A percentile compares a stretch with the other conserved stretches of the same genome.
Evolutionary conservation across 257 asterid species (phyloP).

Genomic region (Lavandula angustifolia): DNA sequence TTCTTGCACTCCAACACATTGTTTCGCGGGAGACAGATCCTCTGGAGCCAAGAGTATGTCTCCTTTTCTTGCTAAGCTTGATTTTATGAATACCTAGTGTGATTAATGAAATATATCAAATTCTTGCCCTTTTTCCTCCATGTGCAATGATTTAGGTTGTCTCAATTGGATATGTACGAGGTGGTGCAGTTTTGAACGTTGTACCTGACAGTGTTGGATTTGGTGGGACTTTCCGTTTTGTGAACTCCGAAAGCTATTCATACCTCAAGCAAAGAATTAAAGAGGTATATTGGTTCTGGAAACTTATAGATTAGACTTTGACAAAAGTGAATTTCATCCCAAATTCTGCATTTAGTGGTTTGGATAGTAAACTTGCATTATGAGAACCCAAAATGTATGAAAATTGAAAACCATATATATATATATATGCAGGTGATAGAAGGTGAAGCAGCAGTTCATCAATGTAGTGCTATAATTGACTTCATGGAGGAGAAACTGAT

Average conservation of each 20-base stretch:
- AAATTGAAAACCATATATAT: neutral
- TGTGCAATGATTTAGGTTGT: constrained; percentile 49
- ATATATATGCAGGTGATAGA: constrained; percentile 54
- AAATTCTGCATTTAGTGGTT: neutral
- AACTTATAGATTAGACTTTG: no score
- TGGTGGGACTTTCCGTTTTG: constrained; percentile 84
- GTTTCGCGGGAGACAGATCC: constrained; percentile 92
- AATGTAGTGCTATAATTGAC: constrained; percentile 58
- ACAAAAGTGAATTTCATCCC: neutral
- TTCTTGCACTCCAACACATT: constrained; percentile 79
- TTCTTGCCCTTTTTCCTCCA: neutral
- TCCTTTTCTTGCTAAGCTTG: no score
- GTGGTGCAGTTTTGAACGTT: constrained; percentile 66
- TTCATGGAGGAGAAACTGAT: constrained; percentile 52
- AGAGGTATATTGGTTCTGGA: constrained; percentile 52
- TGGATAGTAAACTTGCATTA: neutral
- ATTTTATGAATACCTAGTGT: neutral
- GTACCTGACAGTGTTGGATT: constrained; percentile 70
- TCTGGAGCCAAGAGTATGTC: constrained; percentile 63
- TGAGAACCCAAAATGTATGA: neutral
- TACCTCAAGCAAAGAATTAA: constrained; percentile 65
- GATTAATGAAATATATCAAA: neutral
- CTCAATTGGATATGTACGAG: constrained; percentile 63
- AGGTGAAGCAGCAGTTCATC: constrained; percentile 71
- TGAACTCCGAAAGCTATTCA: constrained; percentile 49